Base-by-base conservation (phyloP, 1,139 yeast genomes). In the Pichia terricola region DNA sequence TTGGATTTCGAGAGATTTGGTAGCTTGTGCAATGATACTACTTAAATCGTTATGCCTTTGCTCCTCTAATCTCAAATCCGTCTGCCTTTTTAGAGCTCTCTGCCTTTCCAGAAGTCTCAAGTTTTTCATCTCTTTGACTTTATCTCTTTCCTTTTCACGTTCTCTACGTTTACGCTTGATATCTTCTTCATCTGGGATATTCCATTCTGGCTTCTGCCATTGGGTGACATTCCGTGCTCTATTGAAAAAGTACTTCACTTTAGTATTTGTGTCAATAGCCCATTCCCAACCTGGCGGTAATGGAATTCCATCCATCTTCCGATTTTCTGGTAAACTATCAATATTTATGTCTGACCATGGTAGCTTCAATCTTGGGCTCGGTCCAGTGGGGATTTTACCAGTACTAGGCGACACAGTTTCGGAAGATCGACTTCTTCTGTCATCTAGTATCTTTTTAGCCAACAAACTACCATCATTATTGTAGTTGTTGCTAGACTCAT, bases 201-300 rank as follows among this genome's bases (percentile, higher is more conserved):
- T 33, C 52, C 52, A 46, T 35, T 48, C 53, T 1, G 88, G 88
- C 42, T 64, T 64, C 11, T 75, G 80, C 89, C 91, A 82, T 41
- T 72, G 72, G 1, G 80, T 71, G 22, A 65, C 53, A 38, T 69
- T 67, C 36, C 66, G 61, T 16, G 59, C 67, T 37, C 73, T 62
- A 56, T 81, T 74, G 62, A 67, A 81, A 58, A 75, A 83, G 58
- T 81, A 82, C 4, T 57, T 57, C 5, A 60, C 61, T 25, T 62
- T 60, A 3, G 75, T 58, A 35, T 57, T 60, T 26, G 66, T 64
- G 52, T 74, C 79, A 35, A 59, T 55, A 3, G 78, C 76, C 58
- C 67, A 65, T 46, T 70, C 73, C 81, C 81, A 75, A 2, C 78
- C 78, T 2, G 64, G 66, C 2, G 79, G 79, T 34, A 75, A 60